Conservation (phyloP, 2,329 filamentous ascomycete species). For the Eutypella sp. region DNA sequence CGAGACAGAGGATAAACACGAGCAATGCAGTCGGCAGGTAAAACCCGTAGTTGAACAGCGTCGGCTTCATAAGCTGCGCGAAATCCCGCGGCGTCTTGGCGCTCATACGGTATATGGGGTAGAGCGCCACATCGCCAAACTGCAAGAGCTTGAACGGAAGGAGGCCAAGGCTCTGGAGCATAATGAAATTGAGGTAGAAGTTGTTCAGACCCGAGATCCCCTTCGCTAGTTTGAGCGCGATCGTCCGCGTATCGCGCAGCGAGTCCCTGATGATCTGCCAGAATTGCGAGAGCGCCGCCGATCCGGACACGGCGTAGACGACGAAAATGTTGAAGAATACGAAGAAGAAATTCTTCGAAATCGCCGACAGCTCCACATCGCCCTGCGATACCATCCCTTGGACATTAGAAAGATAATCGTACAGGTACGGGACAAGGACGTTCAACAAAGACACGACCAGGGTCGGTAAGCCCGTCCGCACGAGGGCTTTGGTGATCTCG, state of each 20-base stretch:
- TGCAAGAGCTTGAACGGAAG: conserved; percentile 90
- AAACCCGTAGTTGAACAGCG: conserved; percentile 91
- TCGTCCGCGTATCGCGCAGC: conserved; percentile 71
- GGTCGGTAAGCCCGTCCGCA: conserved; percentile 85
- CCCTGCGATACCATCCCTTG: conserved; percentile 95
- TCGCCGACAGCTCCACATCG: conserved; percentile 88
- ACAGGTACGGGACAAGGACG: conserved; percentile 85
- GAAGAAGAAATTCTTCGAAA: conserved; percentile 99
- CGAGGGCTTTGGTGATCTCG: conserved; percentile 65
- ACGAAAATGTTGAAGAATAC: conserved; percentile 99
- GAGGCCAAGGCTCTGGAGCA: conserved; percentile 87
- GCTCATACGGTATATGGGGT: conserved; percentile 71
- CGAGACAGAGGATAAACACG: conserved; percentile 90
- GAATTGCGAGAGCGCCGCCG: conserved; percentile 65
- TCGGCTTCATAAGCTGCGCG: conserved; percentile 74
- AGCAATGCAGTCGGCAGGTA: conserved; percentile 89
- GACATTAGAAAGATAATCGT: conserved; percentile 84
- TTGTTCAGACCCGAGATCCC: conserved; percentile 70
- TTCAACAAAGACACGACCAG: conserved; percentile 82
- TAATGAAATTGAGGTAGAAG: conserved; percentile 93
- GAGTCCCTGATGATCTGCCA: conserved; percentile 66
- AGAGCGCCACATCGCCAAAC: conserved; percentile 77
- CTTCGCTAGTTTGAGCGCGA: conserved; percentile 69
- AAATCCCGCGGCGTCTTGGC: conserved; percentile 89
- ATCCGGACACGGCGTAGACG: conserved; percentile 83